Evolutionary conservation across 805 yeast species (phyloP).

Genomic region (Cyberlindnera meyerae): DNA sequence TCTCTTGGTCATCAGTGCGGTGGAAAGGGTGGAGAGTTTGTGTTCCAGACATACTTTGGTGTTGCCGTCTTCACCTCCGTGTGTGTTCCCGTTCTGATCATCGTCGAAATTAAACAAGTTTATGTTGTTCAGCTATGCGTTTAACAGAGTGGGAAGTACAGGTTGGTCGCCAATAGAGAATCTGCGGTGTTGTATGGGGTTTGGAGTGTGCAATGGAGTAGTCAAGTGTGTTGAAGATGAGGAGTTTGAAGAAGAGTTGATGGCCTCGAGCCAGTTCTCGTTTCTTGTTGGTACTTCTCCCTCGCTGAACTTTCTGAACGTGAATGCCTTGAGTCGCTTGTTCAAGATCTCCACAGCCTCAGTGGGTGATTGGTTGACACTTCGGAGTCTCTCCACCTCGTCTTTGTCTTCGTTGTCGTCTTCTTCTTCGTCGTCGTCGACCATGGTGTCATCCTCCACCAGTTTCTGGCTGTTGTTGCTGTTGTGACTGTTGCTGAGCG

Average conservation of each 20-base stretch:
- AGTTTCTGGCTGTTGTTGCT: background rate
- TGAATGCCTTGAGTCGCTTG: conserved; percentile 7
- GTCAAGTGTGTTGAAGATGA: too few relatives aligned
- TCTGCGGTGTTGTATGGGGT: conserved; percentile 3
- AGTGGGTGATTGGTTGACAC: conserved; percentile 2
- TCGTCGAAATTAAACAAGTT: conserved; percentile 21
- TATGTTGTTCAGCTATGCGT: conserved; percentile 25
- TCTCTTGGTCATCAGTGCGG: conserved; percentile 25
- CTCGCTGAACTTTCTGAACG: conserved; percentile 7
- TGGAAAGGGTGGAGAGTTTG: conserved; percentile 11
- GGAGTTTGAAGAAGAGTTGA: conserved; percentile 11
- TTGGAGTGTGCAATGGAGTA: too few relatives aligned
- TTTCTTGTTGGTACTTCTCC: conserved; percentile 8
- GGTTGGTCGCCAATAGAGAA: conserved; percentile 23
- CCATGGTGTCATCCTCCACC: background rate
- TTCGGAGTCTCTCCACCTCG: background rate
- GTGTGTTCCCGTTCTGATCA: too few relatives aligned
- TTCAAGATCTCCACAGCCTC: conserved; percentile 6
- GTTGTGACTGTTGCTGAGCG: background rate
- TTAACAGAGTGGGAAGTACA: conserved; percentile 23
- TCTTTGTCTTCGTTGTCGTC: background rate
- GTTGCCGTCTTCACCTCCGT: conserved; percentile 3
- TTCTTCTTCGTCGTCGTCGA: background rate
- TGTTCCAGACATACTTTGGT: conserved; percentile 16
- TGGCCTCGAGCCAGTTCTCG: conserved; percentile 19